Evolutionary conservation across 139 green algal species (phyloP), one percentile per base, ranked within the genome.

Genomic region (Haematococcus lacustris): DNA sequence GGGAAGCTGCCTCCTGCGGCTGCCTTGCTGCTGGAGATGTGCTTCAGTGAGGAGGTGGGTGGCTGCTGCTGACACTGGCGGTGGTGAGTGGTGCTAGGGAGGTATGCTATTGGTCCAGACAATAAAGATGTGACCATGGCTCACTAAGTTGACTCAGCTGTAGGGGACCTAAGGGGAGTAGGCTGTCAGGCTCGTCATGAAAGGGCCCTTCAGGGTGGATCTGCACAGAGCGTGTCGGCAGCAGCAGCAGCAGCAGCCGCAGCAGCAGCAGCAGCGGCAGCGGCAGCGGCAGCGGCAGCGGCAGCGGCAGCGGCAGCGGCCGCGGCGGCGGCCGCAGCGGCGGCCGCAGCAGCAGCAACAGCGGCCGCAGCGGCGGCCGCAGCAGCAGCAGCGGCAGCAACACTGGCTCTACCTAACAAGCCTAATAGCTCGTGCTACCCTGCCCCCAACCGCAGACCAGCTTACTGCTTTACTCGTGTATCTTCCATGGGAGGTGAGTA

Each of bases 361-460:
- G 33, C 30, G 39, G 60, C 33, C 23, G 96, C 70, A 99, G 99
- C 82, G 99, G 95, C 2, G 96, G 96, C 60, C 94, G 84, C 70
- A 99, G 99, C 81, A 90, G 77, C 68, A 99, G 1, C 81, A 94
- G 0, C 88, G 99, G 33, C 93, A 97, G 34, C 97, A 97, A 73
- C 97, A 94, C 78, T 91, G 91, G 0, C 96, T 96, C 74, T 97
- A 96, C 67, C 95, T 95, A 68, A 98, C 98, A n/a, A n/a, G n/a
- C n/a, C n/a, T n/a, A n/a, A n/a, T n/a, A n/a, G n/a, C n/a, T n/a
- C n/a, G n/a, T n/a, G n/a, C n/a, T n/a, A n/a, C n/a, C n/a, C n/a
- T n/a, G 82, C 98, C 96, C 6, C 94, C 86, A 3, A 78, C 74
- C 40, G 59, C 82, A 0, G 94, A 94, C 3, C 62, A 98, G 38